Conservation (phyloP, 2,329 filamentous ascomycete genomes). For the Sporothrix euskadiensis region DNA sequence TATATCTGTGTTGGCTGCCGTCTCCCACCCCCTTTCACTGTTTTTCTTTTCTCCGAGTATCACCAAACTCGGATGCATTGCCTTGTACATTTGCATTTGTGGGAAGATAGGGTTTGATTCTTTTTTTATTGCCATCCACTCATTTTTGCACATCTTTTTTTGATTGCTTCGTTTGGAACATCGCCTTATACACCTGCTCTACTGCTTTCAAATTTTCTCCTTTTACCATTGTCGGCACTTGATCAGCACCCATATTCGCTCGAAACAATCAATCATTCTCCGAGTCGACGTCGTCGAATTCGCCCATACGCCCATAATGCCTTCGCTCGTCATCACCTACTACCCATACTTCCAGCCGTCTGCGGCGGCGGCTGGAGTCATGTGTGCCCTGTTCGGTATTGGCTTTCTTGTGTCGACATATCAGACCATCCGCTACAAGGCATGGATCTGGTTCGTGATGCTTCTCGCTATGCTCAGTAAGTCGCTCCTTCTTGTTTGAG, state of each 20-base stretch:
- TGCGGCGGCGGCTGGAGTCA: slow-evolving; percentile 35
- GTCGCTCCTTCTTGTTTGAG: slow-evolving; percentile 9
- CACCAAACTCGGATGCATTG: not conserved
- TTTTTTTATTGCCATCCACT: not conserved
- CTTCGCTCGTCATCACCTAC: slow-evolving; percentile 14
- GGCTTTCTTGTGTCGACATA: slow-evolving; percentile 34
- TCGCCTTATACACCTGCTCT: not conserved
- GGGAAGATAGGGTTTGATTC: not conserved
- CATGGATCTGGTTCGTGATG: slow-evolving; percentile 40
- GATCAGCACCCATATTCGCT: not conserved
- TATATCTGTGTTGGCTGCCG: not conserved
- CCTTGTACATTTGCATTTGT: not conserved
- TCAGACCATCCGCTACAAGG: slow-evolving; percentile 36
- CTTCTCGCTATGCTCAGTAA: slow-evolving; percentile 37
- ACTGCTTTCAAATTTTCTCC: not conserved
- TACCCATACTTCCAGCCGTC: slow-evolving; percentile 37
- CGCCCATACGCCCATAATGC: slow-evolving; percentile 19
- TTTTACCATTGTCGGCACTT: too few relatives aligned
- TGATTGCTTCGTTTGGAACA: not conserved
- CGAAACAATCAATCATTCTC: not conserved
- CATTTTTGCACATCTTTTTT: not conserved
- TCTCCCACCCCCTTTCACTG: not conserved
- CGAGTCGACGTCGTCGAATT: not conserved
- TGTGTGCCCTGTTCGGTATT: slow-evolving; percentile 36
- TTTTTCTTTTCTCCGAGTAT: slow-evolving; percentile 1